Base-by-base conservation (phyloP, 2,329 filamentous ascomycete genomes). In the Sporothrix pallida region DNA sequence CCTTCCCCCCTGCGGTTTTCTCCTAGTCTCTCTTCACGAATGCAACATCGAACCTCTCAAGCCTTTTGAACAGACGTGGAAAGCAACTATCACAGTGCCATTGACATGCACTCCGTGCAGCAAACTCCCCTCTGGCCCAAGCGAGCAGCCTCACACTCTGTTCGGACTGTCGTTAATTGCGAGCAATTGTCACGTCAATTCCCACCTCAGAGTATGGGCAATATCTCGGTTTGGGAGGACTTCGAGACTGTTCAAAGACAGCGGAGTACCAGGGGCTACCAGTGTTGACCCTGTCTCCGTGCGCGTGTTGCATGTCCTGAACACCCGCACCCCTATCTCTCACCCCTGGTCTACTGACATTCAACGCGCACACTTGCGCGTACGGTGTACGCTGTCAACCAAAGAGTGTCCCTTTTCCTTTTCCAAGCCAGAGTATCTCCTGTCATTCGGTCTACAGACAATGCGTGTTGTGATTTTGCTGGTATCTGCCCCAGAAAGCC, bases 1-100 rank as follows among this genome's bases (percentile, higher is more conserved):
- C 50, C 73, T 76, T 76, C 77, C 74, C 77, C 71, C 74, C 75
- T 75, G 76, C 75, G 71, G 76, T 76, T 76, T 75, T 70, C 56
- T 44, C 50, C 62, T 48, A 50, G 48, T 65, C n/a, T 44, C 58
- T 31, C 58, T 31, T 58, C 48, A 42, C 60, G 26, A 58, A 69
- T 73, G 44, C 62, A 37, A 72, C 76, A 78, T 74, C 71, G 60
- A 74, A 6, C 54, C 20, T 63, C 71, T 56, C 71, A 46, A 23
- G 52, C 37, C 62, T 48, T 37, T 56, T 62, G 60, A 54, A 42
- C 71, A 3, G 12, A 67, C 62, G 50, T 37, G 20, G 48, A 26
- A 46, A 20, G 3, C 31, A 15, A 46, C 20, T 17, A 44, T 31
- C 20, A 70, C 31, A 56, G 17, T 12, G 52, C 50, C 62, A 65